Evolutionary conservation across 805 yeast genomes (phyloP), one percentile per base, ranked within the genome.

Genomic region (Helenozyma rhizophorensis): DNA sequence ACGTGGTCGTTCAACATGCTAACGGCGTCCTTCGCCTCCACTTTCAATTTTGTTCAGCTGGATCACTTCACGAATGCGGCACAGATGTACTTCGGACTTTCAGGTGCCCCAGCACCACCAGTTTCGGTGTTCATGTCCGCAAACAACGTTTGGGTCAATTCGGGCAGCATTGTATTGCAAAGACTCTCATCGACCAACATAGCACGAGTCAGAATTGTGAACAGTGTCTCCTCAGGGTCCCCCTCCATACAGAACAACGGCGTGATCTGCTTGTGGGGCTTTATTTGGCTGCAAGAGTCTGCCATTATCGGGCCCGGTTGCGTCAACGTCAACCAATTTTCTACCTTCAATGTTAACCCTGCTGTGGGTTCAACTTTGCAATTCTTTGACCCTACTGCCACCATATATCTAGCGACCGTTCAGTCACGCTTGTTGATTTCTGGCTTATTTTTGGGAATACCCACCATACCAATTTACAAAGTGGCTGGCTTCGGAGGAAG

Each of bases 21-120:
- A 8, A 30, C 40, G 15, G 36, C 55, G 1, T n/a, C 36, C 5
- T 22, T 44, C 13, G 40, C 47, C 9, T 50, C 60, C 4, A 36
- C 40, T 9, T 56, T 39, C 35, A 28, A 28, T 17, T 32, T 58
- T n/a, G 34, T 34, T 25, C 35, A 48, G 9, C 23, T 26, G 7
- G 36, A 32, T 5, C 21, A 37, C 6, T 56, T 54, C 31, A 12
- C n/a, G 9, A 56, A 58, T 32, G 36, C 48, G 23, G 64, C 60
- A 25, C 26, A 42, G 10, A 43, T 44, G 33, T 57, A 40, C 40
- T 37, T 54, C 21, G 53, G 51, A 18, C 50, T 49, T 23, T 40
- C 30, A 2, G 18, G 42, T 21, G 54, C 53, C 9, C 27, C 42
- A 8, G 16, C 38, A 14, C 45, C 25, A 5, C 11, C 36, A 3